Conservation (phyloP, 2,329 filamentous ascomycete genomes). For the Coniochaeta ligniaria region DNA sequence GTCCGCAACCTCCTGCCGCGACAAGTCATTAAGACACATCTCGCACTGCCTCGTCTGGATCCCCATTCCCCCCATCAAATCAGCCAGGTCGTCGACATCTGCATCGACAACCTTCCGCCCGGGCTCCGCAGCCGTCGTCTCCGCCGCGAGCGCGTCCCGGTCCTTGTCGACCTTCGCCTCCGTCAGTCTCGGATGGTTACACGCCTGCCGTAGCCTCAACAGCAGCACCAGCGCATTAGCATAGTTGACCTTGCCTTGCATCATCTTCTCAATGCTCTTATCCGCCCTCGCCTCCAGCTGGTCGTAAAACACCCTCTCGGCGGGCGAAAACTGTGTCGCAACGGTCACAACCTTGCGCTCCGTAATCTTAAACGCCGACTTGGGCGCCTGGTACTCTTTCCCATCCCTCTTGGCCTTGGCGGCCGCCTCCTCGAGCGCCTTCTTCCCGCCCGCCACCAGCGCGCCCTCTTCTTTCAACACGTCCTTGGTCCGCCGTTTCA, state of each 20-base stretch:
- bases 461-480: constrained; percentile 86
- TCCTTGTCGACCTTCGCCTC: constrained; percentile 81
- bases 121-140: constrained; percentile 41
- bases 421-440: constrained; percentile 29
- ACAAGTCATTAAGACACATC: constrained; percentile 68
- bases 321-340: constrained; percentile 67
- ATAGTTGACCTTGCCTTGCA: constrained; percentile 77
- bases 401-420: constrained; percentile 39
- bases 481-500: constrained; percentile 98
- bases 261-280: constrained; percentile 80
- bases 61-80: constrained; percentile 78
- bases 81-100: constrained; percentile 76
- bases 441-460: constrained; percentile 67
- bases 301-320: constrained; percentile 81
- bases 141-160: constrained; percentile 72
- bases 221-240: constrained; percentile 89
- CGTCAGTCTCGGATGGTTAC: constrained; percentile 87
- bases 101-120: constrained; percentile 44
- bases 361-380: constrained; percentile 79
- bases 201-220: constrained; percentile 84
- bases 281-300: constrained; percentile 79
- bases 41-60: constrained; percentile 74
- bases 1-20: constrained; percentile 41
- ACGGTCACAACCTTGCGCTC: constrained; percentile 83
- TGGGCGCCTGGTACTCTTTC: constrained; percentile 32